Evolutionary conservation across 2,329 filamentous ascomycete species (phyloP).

Genomic region (Fusarium heterosporum): DNA sequence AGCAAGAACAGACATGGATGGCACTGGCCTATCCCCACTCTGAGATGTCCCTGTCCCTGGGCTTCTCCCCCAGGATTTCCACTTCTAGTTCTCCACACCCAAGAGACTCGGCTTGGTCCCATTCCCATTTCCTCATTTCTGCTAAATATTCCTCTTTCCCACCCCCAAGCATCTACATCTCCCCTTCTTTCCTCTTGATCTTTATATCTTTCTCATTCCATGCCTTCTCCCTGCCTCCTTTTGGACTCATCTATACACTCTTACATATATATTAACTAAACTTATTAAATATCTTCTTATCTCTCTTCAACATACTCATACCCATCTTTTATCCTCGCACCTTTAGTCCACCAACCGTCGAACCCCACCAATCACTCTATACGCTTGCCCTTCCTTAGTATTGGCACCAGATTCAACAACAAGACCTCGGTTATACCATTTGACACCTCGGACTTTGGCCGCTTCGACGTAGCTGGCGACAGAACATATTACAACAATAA

Average conservation of each 20-base stretch:
- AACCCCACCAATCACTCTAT: constrained; percentile 34
- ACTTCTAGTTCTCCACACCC: constrained; percentile 45
- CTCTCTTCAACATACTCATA: constrained; percentile 28
- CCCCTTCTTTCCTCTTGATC: constrained; percentile 25
- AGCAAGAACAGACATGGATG: constrained; percentile 20
- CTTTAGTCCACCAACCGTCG: background rate
- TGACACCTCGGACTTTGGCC: constrained; percentile 20
- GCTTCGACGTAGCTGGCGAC: constrained; percentile 27
- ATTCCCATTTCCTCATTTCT: constrained; percentile 43
- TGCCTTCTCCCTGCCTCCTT: background rate
- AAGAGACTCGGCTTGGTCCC: constrained; percentile 17
- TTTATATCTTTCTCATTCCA: constrained; percentile 16
- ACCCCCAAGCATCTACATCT: constrained; percentile 29
- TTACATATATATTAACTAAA: constrained; percentile 7
- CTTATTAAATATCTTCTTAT: background rate
- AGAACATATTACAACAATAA: constrained; percentile 22
- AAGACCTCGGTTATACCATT: constrained; percentile 38
- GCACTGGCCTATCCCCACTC: constrained; percentile 36
- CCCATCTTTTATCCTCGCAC: constrained; percentile 7
- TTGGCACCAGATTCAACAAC: constrained; percentile 24
- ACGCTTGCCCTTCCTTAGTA: constrained; percentile 25
- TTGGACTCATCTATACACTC: background rate
- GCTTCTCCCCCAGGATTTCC: constrained; percentile 47
- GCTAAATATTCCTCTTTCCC: constrained; percentile 43
- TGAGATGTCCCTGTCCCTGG: constrained; percentile 26